These are phyloP conservation scores for Rhizopogon vesiculosus DNA, from an alignment of 768 basidiomycete genomes.

Conservation along the genomic window DNA sequence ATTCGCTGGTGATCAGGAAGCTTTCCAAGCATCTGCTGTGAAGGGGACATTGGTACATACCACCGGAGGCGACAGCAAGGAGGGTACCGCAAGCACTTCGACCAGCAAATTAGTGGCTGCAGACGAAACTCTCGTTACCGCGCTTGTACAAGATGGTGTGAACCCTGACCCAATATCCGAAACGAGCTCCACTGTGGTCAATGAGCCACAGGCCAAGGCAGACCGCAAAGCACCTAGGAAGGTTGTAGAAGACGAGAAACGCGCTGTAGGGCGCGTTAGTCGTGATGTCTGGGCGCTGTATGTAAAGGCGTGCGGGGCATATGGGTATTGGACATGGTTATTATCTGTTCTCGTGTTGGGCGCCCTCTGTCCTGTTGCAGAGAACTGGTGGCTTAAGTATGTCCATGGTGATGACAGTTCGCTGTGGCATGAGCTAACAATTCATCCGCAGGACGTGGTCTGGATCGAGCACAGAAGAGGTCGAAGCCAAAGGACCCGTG, in stretches of 20 bases:
- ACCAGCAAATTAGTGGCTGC: slow-evolving; percentile 3
- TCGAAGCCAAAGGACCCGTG: slow-evolving; percentile 35
- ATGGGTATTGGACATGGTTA: slow-evolving; percentile 56
- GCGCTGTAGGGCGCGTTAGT: slow-evolving; percentile 67
- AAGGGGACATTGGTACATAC: slow-evolving; percentile 66
- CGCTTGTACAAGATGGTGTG: slow-evolving; percentile 13
- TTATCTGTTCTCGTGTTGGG: slow-evolving; percentile 46
- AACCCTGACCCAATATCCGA: slow-evolving; percentile 27
- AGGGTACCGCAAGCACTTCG: slow-evolving; percentile 28
- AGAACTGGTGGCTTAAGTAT: slow-evolving; percentile 69
- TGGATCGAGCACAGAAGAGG: slow-evolving; percentile 37
- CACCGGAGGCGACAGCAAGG: slow-evolving; percentile 31
- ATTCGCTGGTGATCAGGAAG: slow-evolving; percentile 63
- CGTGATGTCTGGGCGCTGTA: slow-evolving; percentile 64
- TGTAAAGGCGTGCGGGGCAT: slow-evolving; percentile 44
- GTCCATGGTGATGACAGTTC: slow-evolving; percentile 2
- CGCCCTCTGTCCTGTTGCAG: slow-evolving; percentile 60
- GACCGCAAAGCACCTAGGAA: slow-evolving; percentile 64
- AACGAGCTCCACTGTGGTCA: slow-evolving; percentile 39
- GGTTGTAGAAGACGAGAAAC: slow-evolving; percentile 77
- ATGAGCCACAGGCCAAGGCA: slow-evolving; percentile 29
- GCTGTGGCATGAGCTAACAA: slow-evolving; percentile 18
- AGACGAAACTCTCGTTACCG: slow-evolving; percentile 11
- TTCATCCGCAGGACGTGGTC: slow-evolving; percentile 48
- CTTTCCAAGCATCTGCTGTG: slow-evolving; percentile 64